A percentile compares a stretch with the other conserved stretches of the same genome.
These are phyloP conservation scores for Candida sanyaensis DNA, from an alignment of 1,139 yeast species.

Conservation along the genomic window DNA sequence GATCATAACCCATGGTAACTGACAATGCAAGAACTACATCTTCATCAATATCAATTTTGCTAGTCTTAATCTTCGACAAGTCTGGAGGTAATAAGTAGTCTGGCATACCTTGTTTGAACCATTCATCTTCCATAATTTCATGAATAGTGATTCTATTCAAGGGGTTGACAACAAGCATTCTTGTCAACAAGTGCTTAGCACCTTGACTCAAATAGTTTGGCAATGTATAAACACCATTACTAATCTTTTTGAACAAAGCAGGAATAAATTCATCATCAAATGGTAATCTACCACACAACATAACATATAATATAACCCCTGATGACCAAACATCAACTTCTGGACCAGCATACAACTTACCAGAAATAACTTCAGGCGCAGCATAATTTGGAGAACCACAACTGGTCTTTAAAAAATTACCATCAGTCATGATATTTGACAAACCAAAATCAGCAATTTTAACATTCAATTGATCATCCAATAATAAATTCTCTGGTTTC, in stretches of 20 bases:
- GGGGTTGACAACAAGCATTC: conserved; percentile 97
- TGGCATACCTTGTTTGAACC: conserved; percentile 87
- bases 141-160: conserved; percentile 92
- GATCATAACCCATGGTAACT: conserved; percentile 90
- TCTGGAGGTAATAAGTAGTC: conserved; percentile 80
- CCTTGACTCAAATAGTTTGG: conserved; percentile 90
- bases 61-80: conserved; percentile 42
- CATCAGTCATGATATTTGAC: conserved; percentile 97
- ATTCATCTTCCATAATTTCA: conserved; percentile 92
- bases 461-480: conserved; percentile 89
- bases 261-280: conserved; percentile 98
- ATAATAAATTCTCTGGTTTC: conserved; percentile 88
- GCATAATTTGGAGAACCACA: conserved; percentile 99
- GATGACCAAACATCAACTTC: conserved; percentile 99
- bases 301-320: conserved; percentile 93
- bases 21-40: conserved; percentile 78
- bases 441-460: conserved; percentile 97
- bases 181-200: conserved; percentile 80
- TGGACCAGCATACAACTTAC: conserved; percentile 96
- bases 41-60: conserved; percentile 64
- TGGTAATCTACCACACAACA: conserved; percentile 96
- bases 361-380: conserved; percentile 97
- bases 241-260: conserved; percentile 89
- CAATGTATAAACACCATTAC: conserved; percentile 91
- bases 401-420: conserved; percentile 90